These are phyloP conservation scores for Peronospora farinosa DNA, from an alignment of 352 stramenopile genomes.

Conservation along the genomic window DNA sequence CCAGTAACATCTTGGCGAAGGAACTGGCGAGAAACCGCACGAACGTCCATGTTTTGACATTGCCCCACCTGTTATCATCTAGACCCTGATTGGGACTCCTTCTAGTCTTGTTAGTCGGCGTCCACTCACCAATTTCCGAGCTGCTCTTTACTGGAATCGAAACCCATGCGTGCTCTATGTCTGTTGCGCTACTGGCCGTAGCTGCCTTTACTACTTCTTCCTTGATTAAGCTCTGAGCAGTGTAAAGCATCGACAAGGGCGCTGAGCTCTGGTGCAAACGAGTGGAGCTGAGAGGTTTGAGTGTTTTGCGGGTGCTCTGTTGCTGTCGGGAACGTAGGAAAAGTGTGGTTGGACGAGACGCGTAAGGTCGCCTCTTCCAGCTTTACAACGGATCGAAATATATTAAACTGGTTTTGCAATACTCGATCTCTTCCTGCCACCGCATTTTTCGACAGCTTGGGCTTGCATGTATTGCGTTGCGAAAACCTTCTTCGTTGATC, in stretches of 20 bases:
- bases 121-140: conserved; percentile 1
- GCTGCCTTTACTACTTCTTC: conserved; percentile 12
- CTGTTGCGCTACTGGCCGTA: background rate
- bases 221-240: conserved; percentile 19
- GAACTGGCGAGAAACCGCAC: conserved; percentile 54
- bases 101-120: conserved; percentile 2
- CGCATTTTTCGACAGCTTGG: background rate
- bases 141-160: conserved; percentile 5
- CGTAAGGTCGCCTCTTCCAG: background rate
- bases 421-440: background rate
- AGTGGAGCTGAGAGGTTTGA: background rate
- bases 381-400: background rate
- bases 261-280: conserved; percentile 5
- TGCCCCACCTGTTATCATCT: conserved; percentile 40
- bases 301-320: background rate
- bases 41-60: conserved; percentile 77
- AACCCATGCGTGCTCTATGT: background rate
- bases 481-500: background rate
- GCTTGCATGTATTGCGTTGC: no score
- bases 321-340: background rate
- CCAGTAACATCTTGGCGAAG: conserved; percentile 57
- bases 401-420: background rate
- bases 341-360: background rate
- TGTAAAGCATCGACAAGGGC: conserved; percentile 30
- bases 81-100: conserved; percentile 12